These are phyloP conservation scores for Fusarium hainanense DNA, from an alignment of 2,329 filamentous ascomycete species.

Conservation along the genomic window DNA sequence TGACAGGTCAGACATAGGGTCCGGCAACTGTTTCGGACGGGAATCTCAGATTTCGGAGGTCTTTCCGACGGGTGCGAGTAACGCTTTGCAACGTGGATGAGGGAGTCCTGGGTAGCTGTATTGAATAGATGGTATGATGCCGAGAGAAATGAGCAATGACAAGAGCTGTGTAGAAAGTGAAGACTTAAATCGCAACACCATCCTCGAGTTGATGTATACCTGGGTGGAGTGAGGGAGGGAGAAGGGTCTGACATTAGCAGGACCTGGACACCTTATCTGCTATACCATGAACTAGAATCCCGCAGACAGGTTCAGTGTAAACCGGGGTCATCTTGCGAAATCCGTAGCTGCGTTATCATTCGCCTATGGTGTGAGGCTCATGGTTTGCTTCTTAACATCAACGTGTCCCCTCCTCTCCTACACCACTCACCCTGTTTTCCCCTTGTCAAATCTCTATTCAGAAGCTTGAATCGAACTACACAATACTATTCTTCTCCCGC, in stretches of 20 bases:
- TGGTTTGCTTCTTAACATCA: background rate
- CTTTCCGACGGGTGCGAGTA: slow-evolving; percentile 12
- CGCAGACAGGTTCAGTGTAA: background rate
- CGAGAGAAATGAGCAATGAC: background rate
- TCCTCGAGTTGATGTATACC: background rate
- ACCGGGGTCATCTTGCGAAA: background rate
- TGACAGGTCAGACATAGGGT: slow-evolving; percentile 23
- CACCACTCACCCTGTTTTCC: background rate
- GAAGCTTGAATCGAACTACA: background rate
- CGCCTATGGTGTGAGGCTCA: background rate
- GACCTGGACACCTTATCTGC: background rate
- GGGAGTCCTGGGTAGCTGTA: background rate
- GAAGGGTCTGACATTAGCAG: background rate
- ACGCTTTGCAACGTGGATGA: background rate
- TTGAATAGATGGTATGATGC: background rate
- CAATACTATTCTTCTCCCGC: background rate
- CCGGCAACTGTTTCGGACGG: slow-evolving; percentile 29
- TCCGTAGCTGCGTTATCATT: background rate
- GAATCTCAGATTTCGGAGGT: slow-evolving; percentile 33
- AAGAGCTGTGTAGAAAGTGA: background rate
- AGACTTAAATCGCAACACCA: background rate
- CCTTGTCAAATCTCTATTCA: background rate
- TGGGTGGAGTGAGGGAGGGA: too few relatives aligned
- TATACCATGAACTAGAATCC: background rate
- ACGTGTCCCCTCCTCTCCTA: background rate